A percentile compares a stretch with the other conserved stretches of the same genome.
phyloP scores from a whole-genome alignment of 208 protist species.

The Trypanosoma rangeli region DNA sequence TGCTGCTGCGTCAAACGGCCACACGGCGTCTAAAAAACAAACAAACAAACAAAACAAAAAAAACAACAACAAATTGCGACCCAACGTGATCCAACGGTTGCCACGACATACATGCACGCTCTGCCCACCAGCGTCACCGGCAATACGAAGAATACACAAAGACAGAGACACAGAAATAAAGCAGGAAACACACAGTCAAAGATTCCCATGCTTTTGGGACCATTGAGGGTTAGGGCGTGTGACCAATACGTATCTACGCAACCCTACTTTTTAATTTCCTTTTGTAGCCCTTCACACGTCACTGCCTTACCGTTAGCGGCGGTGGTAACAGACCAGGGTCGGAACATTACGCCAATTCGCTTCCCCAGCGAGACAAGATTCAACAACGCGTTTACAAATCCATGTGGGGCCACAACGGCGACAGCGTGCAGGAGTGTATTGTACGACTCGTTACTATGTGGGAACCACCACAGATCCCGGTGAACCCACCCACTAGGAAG shows the following conservation, averaged over 20 bases:
- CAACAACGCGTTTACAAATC: slow-evolving; percentile 28
- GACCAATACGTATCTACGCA: background rate
- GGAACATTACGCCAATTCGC: slow-evolving; percentile 56
- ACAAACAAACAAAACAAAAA: too few relatives aligned
- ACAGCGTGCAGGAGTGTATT: slow-evolving; percentile 35
- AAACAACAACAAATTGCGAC: too few relatives aligned
- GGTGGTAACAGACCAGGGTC: slow-evolving; percentile 34
- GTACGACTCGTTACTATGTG: slow-evolving; percentile 46
- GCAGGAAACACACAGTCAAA: too few relatives aligned
- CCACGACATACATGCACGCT: background rate
- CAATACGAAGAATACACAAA: background rate
- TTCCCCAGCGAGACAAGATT: slow-evolving; percentile 34
- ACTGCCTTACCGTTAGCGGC: slow-evolving; percentile 1
- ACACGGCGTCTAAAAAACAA: too few relatives aligned
- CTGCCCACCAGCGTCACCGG: background rate
- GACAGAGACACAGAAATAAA: background rate
- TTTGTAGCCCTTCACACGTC: background rate
- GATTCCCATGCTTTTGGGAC: too few relatives aligned
- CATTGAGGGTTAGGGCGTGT: background rate
- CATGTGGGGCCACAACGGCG: slow-evolving; percentile 35
- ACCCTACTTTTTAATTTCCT: too few relatives aligned
- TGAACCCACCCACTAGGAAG: slow-evolving; percentile 33
- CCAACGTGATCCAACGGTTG: too few relatives aligned
- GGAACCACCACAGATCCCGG: slow-evolving; percentile 84
- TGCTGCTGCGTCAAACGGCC: too few relatives aligned